Conservation (phyloP, 179 eudicot species). For the Kewa caespitosa region DNA sequence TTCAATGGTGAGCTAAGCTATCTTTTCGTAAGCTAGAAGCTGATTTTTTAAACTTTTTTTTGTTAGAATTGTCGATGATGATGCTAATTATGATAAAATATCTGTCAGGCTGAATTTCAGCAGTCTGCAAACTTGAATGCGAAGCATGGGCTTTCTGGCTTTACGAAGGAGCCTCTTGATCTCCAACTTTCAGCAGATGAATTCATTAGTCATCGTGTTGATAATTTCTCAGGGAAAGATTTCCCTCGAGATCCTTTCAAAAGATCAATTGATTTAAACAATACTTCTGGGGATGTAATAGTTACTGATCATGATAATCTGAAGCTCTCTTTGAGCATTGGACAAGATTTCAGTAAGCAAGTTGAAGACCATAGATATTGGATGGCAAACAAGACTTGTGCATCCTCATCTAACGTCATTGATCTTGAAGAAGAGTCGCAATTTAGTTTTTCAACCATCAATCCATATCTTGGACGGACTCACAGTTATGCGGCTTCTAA, state of each 20-base stretch:
- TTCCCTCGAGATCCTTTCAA: constrained; percentile 17
- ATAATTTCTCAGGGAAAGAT: constrained; percentile 25
- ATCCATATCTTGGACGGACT: constrained; percentile 8
- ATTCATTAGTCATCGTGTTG: constrained; percentile 20
- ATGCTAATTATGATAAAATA: constrained; percentile 10
- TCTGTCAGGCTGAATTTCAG: constrained; percentile 31
- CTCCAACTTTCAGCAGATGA: constrained; percentile 44
- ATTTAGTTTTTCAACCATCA: constrained; percentile 15
- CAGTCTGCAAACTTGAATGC: constrained; percentile 12
- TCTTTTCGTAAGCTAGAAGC: neutral
- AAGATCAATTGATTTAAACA: constrained; percentile 4
- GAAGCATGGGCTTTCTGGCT: constrained; percentile 16
- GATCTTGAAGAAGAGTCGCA: constrained; percentile 52
- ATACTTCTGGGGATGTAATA: constrained; percentile 10
- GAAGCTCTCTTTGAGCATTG: constrained; percentile 44
- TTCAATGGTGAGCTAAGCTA: constrained; percentile 28
- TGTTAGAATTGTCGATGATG: neutral
- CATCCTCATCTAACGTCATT: constrained; percentile 30
- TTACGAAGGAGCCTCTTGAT: constrained; percentile 35
- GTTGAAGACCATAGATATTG: constrained; percentile 16
- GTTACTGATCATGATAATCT: constrained; percentile 26
- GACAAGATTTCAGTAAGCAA: constrained; percentile 22
- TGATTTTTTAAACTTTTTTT: neutral
- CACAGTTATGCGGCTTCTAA: constrained; percentile 13
- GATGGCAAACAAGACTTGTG: constrained; percentile 20